Conservation (phyloP, 176 grass and related monocot genomes). For the Avena sativa region DNA sequence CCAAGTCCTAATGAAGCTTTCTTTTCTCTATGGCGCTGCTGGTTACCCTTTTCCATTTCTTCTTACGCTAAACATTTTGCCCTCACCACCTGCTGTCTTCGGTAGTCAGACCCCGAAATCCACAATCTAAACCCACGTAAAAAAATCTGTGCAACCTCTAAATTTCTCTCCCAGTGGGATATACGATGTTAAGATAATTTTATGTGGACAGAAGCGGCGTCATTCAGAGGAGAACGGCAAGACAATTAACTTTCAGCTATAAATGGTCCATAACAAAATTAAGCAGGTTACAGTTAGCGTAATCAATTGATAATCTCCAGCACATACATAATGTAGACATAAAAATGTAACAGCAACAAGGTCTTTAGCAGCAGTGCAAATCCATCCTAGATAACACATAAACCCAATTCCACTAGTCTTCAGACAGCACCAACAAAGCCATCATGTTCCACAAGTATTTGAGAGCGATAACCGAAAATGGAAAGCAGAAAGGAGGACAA, state of each 20-base stretch:
- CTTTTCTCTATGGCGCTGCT: neutral
- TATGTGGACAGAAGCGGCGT: neutral
- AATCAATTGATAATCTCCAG: neutral
- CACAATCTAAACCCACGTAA: neutral
- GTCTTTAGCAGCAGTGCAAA: neutral
- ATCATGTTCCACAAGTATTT: slow-evolving; percentile 60
- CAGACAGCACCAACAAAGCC: slow-evolving; percentile 50
- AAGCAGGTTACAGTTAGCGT: neutral
- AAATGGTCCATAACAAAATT: neutral
- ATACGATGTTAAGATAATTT: neutral
- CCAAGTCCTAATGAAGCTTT: neutral
- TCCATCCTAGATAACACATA: neutral
- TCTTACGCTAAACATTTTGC: neutral
- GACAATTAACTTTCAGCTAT: too few species aligned
- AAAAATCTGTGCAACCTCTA: neutral
- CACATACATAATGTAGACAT: neutral
- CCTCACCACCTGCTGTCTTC: neutral
- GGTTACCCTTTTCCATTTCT: neutral
- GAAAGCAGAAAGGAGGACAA: neutral
- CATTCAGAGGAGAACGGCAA: too few species aligned
- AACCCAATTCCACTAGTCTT: slow-evolving; percentile 20
- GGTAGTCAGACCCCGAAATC: neutral
- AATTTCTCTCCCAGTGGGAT: neutral
- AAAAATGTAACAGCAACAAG: neutral
- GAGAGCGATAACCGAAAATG: slow-evolving; percentile 49